phyloP scores from a whole-genome alignment of 306 rosid genomes.

The Rosa rugosa region DNA sequence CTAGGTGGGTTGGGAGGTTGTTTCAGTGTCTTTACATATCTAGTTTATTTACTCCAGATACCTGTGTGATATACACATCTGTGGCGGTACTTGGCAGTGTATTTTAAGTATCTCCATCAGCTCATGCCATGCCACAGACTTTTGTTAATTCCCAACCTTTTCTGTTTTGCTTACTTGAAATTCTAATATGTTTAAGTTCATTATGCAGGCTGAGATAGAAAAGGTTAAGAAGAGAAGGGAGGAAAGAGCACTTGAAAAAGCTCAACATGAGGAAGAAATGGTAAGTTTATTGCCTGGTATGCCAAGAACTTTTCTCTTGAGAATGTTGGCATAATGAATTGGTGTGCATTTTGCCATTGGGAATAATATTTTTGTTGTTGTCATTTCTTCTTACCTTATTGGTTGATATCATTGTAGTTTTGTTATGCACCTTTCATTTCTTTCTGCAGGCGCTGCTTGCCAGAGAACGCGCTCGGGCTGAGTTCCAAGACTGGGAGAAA shows the following conservation, averaged over 20 bases:
- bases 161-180: background rate
- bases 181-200: constrained; percentile 18
- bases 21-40: background rate
- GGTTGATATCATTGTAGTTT: constrained; percentile 19
- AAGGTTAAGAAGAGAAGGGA: constrained; percentile 98
- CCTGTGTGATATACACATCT: background rate
- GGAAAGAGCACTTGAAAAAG: constrained; percentile 96
- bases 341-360: background rate
- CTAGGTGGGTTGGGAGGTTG: background rate
- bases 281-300: constrained; percentile 40
- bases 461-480: constrained; percentile 97
- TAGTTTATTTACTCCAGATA: background rate
- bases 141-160: background rate
- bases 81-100: background rate
- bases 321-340: constrained; percentile 16
- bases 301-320: constrained; percentile 13
- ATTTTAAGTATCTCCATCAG: background rate
- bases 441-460: constrained; percentile 81
- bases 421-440: constrained; percentile 25
- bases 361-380: background rate
- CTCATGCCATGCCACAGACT: background rate
- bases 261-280: constrained; percentile 97
- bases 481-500: constrained; percentile 98
- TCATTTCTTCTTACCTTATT: constrained; percentile 6
- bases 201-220: constrained; percentile 88